Conservation (phyloP, 306 rosid genomes). For the Castanea crenata region DNA sequence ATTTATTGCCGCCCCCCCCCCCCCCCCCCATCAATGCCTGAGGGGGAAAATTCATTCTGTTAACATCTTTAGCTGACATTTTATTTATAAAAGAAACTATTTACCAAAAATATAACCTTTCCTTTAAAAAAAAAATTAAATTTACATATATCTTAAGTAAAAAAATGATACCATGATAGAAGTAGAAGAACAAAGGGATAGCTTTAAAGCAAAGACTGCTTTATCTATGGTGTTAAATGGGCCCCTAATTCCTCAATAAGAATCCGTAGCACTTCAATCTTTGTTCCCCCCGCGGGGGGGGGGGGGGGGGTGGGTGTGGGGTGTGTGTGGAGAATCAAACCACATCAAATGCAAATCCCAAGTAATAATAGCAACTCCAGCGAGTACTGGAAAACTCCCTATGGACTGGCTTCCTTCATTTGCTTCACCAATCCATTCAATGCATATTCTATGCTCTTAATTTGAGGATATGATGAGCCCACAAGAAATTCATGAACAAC, state of each 20-base stretch:
- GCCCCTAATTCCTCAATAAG: neutral
- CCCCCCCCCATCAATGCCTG: too few species aligned
- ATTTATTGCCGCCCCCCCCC: too few species aligned
- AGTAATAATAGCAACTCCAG: conserved; percentile 5
- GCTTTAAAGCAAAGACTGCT: neutral
- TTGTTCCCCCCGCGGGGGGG: neutral
- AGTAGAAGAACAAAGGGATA: neutral
- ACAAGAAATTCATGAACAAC: conserved; percentile 59
- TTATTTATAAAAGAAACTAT: too few species aligned
- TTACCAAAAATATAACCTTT: too few species aligned
- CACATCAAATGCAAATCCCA: neutral
- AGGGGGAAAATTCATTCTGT: too few species aligned
- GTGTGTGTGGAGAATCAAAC: neutral
- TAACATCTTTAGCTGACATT: too few species aligned
- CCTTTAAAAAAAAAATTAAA: neutral
- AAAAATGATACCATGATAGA: neutral
- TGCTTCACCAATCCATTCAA: conserved; percentile 49
- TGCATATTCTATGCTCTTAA: conserved; percentile 29
- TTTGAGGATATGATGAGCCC: conserved; percentile 41
- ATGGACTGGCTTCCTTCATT: conserved; percentile 36
- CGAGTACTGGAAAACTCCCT: neutral
- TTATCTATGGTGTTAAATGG: neutral
- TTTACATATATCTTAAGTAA: neutral
- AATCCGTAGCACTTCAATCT: neutral
- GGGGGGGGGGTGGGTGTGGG: too few species aligned